Conservation (phyloP, 768 basidiomycete genomes). For the Collybiopsis luxurians region DNA sequence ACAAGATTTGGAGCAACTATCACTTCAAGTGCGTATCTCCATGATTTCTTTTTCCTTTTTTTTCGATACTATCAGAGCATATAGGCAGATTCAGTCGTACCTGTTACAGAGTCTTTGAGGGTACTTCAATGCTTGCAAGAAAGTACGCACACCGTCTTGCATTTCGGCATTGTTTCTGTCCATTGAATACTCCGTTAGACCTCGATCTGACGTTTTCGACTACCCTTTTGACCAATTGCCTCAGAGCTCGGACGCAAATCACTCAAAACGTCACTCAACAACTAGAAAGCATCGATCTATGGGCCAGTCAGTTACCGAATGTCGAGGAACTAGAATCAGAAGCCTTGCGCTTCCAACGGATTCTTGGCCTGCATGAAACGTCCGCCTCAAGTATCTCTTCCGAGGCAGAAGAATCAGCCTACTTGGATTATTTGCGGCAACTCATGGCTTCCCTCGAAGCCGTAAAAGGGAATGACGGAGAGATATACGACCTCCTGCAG, state of each 20-base stretch:
- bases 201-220: neutral
- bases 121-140: neutral
- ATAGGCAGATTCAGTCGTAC: neutral
- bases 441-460: neutral
- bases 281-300: neutral
- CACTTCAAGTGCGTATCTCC: conserved; percentile 20
- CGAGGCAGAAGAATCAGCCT: conserved; percentile 1
- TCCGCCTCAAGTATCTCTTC: neutral
- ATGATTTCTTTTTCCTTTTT: neutral
- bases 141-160: neutral
- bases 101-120: neutral
- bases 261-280: neutral
- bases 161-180: neutral
- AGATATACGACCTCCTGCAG: conserved; percentile 5
- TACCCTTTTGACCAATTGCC: neutral
- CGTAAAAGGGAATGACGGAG: neutral
- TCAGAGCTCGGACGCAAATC: neutral
- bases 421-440: neutral
- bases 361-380: neutral
- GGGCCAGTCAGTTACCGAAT: neutral
- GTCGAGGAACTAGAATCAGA: neutral
- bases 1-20: conserved; percentile 25
- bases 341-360: neutral
- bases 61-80: neutral
- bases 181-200: neutral